Percentiles rank a stretch among this genome's conserved stretches.
phyloP scores from a whole-genome alignment of 1,139 yeast species.

The Lodderomyces jiufengensis region DNA sequence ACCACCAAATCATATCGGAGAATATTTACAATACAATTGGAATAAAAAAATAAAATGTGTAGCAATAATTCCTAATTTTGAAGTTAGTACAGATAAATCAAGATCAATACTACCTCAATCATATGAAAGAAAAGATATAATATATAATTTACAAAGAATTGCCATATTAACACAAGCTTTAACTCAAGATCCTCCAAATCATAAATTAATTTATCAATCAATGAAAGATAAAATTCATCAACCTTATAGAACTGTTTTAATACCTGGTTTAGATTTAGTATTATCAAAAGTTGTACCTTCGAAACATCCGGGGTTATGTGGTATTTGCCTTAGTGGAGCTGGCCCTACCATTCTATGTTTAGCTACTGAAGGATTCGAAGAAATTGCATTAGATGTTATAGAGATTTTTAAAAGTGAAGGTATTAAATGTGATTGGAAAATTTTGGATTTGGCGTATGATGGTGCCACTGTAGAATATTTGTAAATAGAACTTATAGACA shows the following conservation, averaged over 20 bases:
- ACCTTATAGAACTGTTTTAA: slow-evolving; percentile 85
- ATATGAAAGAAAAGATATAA: slow-evolving; percentile 78
- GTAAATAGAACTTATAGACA: not conserved
- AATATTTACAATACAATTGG: slow-evolving; percentile 85
- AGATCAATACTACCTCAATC: slow-evolving; percentile 82
- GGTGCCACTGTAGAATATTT: slow-evolving; percentile 58
- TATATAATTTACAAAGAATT: slow-evolving; percentile 68
- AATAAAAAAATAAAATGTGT: slow-evolving; percentile 77
- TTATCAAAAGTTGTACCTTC: slow-evolving; percentile 78
- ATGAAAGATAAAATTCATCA: slow-evolving; percentile 98
- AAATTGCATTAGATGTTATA: slow-evolving; percentile 75
- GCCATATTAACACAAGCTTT: slow-evolving; percentile 65
- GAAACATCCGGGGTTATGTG: slow-evolving; percentile 79
- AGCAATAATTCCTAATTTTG: slow-evolving; percentile 90
- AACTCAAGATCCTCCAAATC: slow-evolving; percentile 76
- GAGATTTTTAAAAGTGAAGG: slow-evolving; percentile 61
- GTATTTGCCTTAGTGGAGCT: slow-evolving; percentile 95
- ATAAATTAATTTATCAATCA: slow-evolving; percentile 81
- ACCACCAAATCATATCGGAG: slow-evolving; percentile 88
- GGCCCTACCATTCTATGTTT: slow-evolving; percentile 95
- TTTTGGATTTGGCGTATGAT: slow-evolving; percentile 80
- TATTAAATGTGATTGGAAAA: slow-evolving; percentile 75
- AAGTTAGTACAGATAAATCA: slow-evolving; percentile 87
- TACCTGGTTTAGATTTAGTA: slow-evolving; percentile 87
- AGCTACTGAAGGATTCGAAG: slow-evolving; percentile 84